A percentile compares a stretch with the other conserved stretches of the same genome.
Evolutionary conservation across 1,139 yeast genomes (phyloP).

Genomic region (Yamadazyma buinensis): DNA sequence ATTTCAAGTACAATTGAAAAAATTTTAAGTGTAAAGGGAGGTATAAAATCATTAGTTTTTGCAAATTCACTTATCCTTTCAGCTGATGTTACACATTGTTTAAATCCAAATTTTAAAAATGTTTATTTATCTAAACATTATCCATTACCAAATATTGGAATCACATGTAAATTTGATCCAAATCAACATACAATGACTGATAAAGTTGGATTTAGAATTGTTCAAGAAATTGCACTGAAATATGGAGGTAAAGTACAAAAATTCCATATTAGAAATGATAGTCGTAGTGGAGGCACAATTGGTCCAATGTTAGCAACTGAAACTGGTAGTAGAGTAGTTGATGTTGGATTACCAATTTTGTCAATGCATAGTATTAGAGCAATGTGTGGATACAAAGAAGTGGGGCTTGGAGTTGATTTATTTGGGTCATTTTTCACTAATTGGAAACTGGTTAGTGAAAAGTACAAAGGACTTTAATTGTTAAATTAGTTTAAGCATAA

Average conservation of each 20-base stretch:
- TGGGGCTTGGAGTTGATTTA: constrained; percentile 63
- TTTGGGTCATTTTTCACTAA: constrained; percentile 58
- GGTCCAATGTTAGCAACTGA: constrained; percentile 65
- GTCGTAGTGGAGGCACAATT: constrained; percentile 76
- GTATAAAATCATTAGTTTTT: constrained; percentile 35
- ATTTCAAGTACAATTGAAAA: constrained; percentile 24
- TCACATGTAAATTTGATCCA: constrained; percentile 68
- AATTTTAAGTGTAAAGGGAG: constrained; percentile 13
- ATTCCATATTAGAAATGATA: constrained; percentile 68
- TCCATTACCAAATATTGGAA: constrained; percentile 76
- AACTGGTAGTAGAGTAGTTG: constrained; percentile 76
- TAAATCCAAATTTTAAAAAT: constrained; percentile 58
- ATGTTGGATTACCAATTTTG: constrained; percentile 72
- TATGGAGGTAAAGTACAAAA: constrained; percentile 65
- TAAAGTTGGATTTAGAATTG: constrained; percentile 60
- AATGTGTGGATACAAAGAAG: constrained; percentile 66
- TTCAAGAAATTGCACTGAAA: constrained; percentile 57
- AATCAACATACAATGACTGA: constrained; percentile 84
- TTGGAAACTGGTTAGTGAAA: constrained; percentile 40
- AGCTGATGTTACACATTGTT: constrained; percentile 64
- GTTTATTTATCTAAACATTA: constrained; percentile 70
- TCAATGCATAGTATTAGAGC: constrained; percentile 84
- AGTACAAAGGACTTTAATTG: constrained; percentile 9
- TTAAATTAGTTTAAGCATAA: too few relatives aligned
- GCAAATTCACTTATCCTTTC: constrained; percentile 45